phyloP scores from a whole-genome alignment of 179 eudicot species.

The Sideroxylon spinosum region DNA sequence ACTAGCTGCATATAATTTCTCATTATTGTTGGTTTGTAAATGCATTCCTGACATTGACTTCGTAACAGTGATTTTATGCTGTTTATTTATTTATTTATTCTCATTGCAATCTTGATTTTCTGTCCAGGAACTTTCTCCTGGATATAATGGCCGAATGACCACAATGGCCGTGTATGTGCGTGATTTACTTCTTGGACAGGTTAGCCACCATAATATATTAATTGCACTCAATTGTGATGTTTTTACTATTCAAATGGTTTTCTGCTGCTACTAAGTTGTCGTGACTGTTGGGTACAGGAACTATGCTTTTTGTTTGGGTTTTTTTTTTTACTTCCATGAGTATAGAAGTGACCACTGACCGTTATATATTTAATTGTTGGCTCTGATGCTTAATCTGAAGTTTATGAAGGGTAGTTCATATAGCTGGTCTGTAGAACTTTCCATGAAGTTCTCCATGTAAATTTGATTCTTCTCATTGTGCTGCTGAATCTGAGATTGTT shows the following conservation, averaged over 20 bases:
- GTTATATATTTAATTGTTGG: not conserved
- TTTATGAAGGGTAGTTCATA: not conserved
- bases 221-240: not conserved
- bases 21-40: not conserved
- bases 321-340: slow-evolving; percentile 2
- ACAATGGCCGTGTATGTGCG: slow-evolving; percentile 97
- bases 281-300: slow-evolving; percentile 4
- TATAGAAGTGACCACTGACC: not conserved
- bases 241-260: not conserved
- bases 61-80: no score
- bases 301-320: slow-evolving; percentile 10
- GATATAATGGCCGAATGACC: slow-evolving; percentile 79
- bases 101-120: slow-evolving; percentile 8
- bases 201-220: slow-evolving; percentile 24
- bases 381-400: not conserved
- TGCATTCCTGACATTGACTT: not conserved
- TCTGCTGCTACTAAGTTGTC: slow-evolving; percentile 11
- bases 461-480: no score
- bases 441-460: not conserved
- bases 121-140: slow-evolving; percentile 91
- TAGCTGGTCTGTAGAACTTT: not conserved
- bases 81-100: not conserved
- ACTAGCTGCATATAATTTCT: not conserved
- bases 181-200: slow-evolving; percentile 99
- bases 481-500: no score